Percentiles rank a stretch among this genome's conserved stretches.
Evolutionary conservation across 805 yeast species (phyloP).

Genomic region (Clavispora santaluciae): DNA sequence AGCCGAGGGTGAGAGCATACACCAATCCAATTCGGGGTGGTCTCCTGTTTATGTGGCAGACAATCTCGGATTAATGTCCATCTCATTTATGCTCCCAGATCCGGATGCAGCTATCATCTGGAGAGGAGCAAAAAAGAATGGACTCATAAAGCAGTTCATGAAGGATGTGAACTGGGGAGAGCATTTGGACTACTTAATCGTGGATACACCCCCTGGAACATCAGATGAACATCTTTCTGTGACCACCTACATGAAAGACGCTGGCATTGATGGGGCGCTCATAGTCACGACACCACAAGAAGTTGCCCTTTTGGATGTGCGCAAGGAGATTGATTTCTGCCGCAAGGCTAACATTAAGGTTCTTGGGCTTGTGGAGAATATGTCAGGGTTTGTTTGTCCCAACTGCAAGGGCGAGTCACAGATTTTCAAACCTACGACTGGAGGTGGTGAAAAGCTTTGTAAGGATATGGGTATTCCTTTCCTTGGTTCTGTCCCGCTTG

Average conservation of each 20-base stretch:
- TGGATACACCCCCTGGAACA: constrained; percentile 99
- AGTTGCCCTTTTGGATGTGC: constrained; percentile 88
- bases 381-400: constrained; percentile 99
- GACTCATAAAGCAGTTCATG: constrained; percentile 85
- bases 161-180: constrained; percentile 96
- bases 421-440: constrained; percentile 92
- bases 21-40: constrained; percentile 91
- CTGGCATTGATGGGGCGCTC: constrained; percentile 92
- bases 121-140: constrained; percentile 96
- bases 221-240: constrained; percentile 95
- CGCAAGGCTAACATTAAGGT: constrained; percentile 82
- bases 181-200: constrained; percentile 70
- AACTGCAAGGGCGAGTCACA: constrained; percentile 84
- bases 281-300: constrained; percentile 97
- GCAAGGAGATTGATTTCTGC: constrained; percentile 95
- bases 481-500: constrained; percentile 90
- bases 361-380: constrained; percentile 90
- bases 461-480: constrained; percentile 73
- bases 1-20: constrained; percentile 78
- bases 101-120: constrained; percentile 92
- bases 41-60: constrained; percentile 95
- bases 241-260: constrained; percentile 78
- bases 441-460: constrained; percentile 87
- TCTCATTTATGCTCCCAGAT: constrained; percentile 91
- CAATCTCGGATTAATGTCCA: constrained; percentile 91